phyloP scores from a whole-genome alignment of 257 asterid genomes.

The Nicotiana tomentosiformis region DNA sequence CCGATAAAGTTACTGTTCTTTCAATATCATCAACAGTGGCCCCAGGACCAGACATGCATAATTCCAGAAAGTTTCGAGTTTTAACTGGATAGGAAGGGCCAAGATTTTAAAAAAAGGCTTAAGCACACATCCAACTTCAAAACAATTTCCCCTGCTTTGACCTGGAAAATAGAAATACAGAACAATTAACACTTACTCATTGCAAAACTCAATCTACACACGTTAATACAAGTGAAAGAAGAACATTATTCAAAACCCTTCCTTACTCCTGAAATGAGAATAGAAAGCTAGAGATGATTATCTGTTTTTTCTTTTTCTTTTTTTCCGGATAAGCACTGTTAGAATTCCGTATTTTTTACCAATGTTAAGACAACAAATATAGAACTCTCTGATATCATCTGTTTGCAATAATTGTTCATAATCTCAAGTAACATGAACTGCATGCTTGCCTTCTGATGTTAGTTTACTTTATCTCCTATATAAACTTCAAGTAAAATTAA shows the following conservation, averaged over 20 bases:
- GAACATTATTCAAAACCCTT: not conserved
- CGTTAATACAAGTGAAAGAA: not conserved
- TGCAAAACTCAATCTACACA: not conserved
- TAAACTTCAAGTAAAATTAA: not conserved
- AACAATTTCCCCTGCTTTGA: not conserved
- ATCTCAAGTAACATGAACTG: not conserved
- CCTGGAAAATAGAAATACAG: not conserved
- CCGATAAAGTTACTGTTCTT: slow-evolving; percentile 48
- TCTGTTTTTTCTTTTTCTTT: too few species aligned
- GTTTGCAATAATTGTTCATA: not conserved
- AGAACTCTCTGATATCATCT: not conserved
- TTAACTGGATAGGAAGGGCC: slow-evolving; percentile 22
- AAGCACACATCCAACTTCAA: not conserved
- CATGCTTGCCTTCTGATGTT: not conserved
- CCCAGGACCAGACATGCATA: slow-evolving; percentile 96
- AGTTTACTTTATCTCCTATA: not conserved
- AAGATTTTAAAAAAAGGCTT: slow-evolving; percentile 26
- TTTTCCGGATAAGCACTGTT: not conserved
- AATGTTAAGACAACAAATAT: not conserved
- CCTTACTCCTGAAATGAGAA: not conserved
- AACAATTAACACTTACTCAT: not conserved
- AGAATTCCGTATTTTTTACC: not conserved
- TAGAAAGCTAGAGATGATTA: too few species aligned
- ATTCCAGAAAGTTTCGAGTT: slow-evolving; percentile 36
- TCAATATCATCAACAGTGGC: slow-evolving; percentile 46